Conservation (phyloP, 1,284 basidiomycete species). For the Naganishia albida region DNA sequence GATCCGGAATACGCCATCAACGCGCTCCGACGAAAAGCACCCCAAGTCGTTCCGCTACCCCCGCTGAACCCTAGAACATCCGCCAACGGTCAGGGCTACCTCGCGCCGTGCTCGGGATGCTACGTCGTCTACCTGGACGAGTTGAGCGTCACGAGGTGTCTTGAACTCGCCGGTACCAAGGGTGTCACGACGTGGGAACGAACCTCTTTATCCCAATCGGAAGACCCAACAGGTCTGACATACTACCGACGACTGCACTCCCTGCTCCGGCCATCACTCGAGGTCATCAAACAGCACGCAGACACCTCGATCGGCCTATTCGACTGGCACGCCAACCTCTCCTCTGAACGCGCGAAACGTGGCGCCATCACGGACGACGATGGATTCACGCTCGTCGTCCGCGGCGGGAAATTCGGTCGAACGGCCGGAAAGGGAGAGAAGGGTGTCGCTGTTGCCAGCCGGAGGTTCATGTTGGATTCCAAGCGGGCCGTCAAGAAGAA, state of each 20-base stretch:
- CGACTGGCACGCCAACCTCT: conserved; percentile 64
- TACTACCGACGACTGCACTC: conserved; percentile 69
- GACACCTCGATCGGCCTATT: conserved; percentile 72
- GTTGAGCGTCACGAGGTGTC: conserved; percentile 34
- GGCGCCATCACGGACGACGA: conserved; percentile 80
- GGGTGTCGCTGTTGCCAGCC: conserved; percentile 75
- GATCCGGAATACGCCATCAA: conserved; percentile 37
- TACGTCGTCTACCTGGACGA: conserved; percentile 69
- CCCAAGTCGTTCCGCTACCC: conserved; percentile 47
- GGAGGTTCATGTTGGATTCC: conserved; percentile 63
- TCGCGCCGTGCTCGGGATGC: conserved; percentile 37
- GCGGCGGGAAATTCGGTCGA: conserved; percentile 82
- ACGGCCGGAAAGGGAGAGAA: conserved; percentile 78
- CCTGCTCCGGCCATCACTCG: conserved; percentile 68
- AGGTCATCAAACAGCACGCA: conserved; percentile 69
- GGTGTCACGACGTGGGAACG: conserved; percentile 24
- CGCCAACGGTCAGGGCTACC: conserved; percentile 34
- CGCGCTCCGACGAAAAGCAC: conserved; percentile 60
- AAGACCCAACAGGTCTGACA: conserved; percentile 64
- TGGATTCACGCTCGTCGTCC: conserved; percentile 84
- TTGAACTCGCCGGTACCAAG: conserved; percentile 26
- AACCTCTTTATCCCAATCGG: neutral
- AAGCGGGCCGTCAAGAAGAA: conserved; percentile 46
- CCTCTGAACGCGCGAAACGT: conserved; percentile 58
- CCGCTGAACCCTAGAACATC: conserved; percentile 38